Evolutionary conservation across 768 basidiomycete genomes (phyloP).

Genomic region (Kwoniella europaea): DNA sequence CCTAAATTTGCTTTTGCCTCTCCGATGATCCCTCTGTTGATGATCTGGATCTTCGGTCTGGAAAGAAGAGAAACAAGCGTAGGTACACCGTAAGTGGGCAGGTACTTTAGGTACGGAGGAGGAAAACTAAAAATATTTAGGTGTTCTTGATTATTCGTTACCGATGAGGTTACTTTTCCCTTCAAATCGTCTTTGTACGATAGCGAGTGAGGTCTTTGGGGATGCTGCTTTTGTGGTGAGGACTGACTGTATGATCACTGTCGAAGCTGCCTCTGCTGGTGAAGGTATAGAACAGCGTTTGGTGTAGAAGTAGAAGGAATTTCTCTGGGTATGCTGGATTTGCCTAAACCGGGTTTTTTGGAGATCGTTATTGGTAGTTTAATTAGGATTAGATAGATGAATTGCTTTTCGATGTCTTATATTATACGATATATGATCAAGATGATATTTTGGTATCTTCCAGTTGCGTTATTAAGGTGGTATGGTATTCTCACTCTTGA

Average conservation of each 20-base stretch:
- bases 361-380: neutral
- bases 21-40: neutral
- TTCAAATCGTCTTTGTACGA: no score
- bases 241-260: no score
- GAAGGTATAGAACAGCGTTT: no score
- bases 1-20: neutral
- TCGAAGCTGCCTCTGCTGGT: no score
- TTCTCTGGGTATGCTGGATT: neutral
- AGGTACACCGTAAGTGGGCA: neutral
- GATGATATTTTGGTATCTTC: no score
- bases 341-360: neutral
- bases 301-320: neutral
- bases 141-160: neutral
- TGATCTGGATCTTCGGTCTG: neutral
- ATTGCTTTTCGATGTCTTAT: neutral
- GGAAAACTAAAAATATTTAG: no score
- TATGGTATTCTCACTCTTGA: no score
- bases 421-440: no score
- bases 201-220: no score
- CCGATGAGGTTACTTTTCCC: neutral
- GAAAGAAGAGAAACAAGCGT: neutral
- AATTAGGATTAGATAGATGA: neutral
- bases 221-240: no score
- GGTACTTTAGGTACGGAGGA: no score
- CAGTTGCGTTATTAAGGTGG: no score